These are phyloP conservation scores for Fraxinus cuspidata DNA, from an alignment of 257 asterid genomes.

Conservation along the genomic window DNA sequence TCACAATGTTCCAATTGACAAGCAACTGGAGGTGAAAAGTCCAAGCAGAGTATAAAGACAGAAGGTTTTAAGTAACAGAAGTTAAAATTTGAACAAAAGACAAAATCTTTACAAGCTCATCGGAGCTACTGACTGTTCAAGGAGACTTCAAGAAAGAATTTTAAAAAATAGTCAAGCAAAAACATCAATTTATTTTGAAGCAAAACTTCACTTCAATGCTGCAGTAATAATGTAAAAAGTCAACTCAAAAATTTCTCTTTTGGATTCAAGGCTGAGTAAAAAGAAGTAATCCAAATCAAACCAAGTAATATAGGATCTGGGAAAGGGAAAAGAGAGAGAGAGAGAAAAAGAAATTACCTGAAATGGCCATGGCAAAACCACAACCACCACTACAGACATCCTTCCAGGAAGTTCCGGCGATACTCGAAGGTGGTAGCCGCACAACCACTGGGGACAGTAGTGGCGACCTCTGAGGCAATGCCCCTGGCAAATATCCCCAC, in stretches of 20 bases:
- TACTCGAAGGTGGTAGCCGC: conserved; percentile 43
- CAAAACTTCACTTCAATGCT: conserved; percentile 12
- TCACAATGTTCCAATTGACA: not conserved
- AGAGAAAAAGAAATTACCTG: conserved; percentile 48
- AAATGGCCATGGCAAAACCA: conserved; percentile 93
- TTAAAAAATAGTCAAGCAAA: conserved; percentile 7
- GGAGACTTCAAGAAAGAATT: conserved; percentile 7
- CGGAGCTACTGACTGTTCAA: conserved; percentile 17
- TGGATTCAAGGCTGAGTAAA: conserved; percentile 17
- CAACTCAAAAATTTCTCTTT: not conserved
- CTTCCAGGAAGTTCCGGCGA: conserved; percentile 62
- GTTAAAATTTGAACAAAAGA: not conserved
- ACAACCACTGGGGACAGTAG: conserved; percentile 73
- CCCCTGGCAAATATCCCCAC: conserved; percentile 99
- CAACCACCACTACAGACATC: conserved; percentile 98
- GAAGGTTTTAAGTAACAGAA: not conserved
- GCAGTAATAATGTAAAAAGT: conserved; percentile 6
- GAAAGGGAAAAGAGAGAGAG: not conserved
- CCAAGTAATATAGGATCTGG: conserved; percentile 4
- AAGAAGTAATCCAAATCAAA: not conserved
- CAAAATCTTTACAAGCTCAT: not conserved
- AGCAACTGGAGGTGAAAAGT: not conserved
- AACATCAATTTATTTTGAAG: not conserved
- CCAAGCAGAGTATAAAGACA: not conserved
- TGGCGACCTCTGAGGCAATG: conserved; percentile 88